Conservation (phyloP, 257 asterid species). For the Solanum gracilifrons region DNA sequence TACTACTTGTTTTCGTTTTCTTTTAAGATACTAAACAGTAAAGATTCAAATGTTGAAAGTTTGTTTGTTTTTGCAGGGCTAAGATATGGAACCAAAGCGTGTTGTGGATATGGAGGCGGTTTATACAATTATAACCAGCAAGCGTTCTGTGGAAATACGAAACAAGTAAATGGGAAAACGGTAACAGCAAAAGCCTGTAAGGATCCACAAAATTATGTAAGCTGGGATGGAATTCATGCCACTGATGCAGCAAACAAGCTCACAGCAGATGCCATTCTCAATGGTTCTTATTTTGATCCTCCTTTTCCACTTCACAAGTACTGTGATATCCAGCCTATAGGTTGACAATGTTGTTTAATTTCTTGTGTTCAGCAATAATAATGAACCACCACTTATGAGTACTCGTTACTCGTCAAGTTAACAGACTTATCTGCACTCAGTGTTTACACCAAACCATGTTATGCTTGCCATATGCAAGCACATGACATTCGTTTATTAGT, state of each 20-base stretch:
- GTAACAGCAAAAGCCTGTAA: conserved; percentile 38
- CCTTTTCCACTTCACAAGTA: conserved; percentile 31
- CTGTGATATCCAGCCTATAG: conserved; percentile 41
- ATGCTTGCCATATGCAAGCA: not conserved
- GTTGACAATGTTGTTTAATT: not conserved
- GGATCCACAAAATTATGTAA: conserved; percentile 59
- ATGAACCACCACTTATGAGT: not conserved
- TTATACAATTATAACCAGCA: conserved; percentile 39
- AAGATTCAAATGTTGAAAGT: not conserved
- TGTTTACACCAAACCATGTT: not conserved
- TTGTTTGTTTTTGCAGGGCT: conserved; percentile 26
- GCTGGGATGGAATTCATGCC: conserved; percentile 78
- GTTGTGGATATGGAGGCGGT: conserved; percentile 78
- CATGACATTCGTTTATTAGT: not conserved
- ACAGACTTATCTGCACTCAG: not conserved
- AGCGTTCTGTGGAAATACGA: conserved; percentile 41
- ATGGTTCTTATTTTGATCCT: conserved; percentile 46
- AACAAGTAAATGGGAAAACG: conserved; percentile 27
- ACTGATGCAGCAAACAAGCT: conserved; percentile 78
- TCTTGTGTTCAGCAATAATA: not conserved
- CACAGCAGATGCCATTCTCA: conserved; percentile 41
- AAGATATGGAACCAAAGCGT: conserved; percentile 57
- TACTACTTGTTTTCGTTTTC: not conserved
- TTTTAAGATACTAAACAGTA: not conserved
- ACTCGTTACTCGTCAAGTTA: not conserved